Conservation (phyloP, 2,329 filamentous ascomycete species). For the Spiromastix sp. region DNA sequence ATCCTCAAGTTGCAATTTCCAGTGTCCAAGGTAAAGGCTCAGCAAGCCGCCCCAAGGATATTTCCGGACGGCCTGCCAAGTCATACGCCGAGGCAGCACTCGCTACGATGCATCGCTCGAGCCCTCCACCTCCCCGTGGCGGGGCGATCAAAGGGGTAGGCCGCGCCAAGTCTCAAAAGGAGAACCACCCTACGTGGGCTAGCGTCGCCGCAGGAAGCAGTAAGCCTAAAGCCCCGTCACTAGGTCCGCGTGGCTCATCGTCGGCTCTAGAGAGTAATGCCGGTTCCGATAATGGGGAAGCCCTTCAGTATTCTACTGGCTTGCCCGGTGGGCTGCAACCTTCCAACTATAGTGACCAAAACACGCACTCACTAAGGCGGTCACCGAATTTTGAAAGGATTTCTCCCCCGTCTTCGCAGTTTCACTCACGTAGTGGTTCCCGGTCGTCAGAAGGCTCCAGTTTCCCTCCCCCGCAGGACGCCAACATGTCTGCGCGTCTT, state of each 20-base stretch:
- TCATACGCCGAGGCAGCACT: conserved; percentile 31
- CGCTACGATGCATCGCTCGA: conserved; percentile 27
- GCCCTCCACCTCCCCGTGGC: conserved; percentile 19
- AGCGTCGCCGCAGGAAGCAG: conserved; percentile 15
- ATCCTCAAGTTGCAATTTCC: conserved; percentile 17
- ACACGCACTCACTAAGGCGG: no score
- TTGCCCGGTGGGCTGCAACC: conserved; percentile 16
- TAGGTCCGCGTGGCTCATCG: conserved; percentile 1
- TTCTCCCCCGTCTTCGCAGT: conserved; percentile 17
- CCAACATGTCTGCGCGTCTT: neutral
- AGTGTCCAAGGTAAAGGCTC: conserved; percentile 22
- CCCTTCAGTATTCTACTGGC: neutral
- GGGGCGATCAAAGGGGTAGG: conserved; percentile 7
- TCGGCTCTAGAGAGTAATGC: neutral
- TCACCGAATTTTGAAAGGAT: conserved; percentile 15
- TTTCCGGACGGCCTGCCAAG: conserved; percentile 14
- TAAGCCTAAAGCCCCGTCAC: neutral
- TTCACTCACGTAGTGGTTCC: conserved; percentile 16
- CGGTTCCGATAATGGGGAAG: conserved; percentile 1
- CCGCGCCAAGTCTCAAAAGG: conserved; percentile 12
- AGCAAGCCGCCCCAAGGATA: conserved; percentile 16
- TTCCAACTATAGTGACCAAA: conserved; percentile 25
- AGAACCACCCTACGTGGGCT: conserved; percentile 26
- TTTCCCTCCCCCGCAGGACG: neutral
- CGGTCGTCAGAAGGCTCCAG: conserved; percentile 5